Base-by-base conservation (phyloP, 1,284 basidiomycete species). In the Termitomyces sp. region DNA sequence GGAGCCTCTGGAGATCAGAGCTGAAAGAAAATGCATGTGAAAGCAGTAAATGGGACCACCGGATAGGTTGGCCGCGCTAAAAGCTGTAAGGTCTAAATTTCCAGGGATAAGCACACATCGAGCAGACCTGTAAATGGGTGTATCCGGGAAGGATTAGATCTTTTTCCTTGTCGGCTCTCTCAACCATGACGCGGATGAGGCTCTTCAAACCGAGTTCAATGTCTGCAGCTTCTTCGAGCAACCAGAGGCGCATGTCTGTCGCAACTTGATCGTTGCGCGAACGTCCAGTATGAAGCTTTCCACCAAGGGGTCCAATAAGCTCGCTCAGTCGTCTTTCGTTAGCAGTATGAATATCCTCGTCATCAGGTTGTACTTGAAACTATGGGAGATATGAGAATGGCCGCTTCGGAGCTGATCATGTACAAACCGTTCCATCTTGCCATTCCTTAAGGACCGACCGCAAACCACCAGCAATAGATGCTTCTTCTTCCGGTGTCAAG, bases 311-410 rank as follows among this genome's bases (percentile, higher is more conserved):
- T 0, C 96, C 96, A 56, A 99, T 93, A 57, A 98, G 74, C 75
- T 99, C 96, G 61, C 87, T 92, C 62, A 99, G 73, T 31, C 96
- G 82, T 52, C 97, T 88, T 72, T 99, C 96, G 67, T 99, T 99
- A 55, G 97, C 97, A n/a, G 96, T 99, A 71, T 99, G 96, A 58
- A 99, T 98, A 67, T 99, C 96, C 67, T 99, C 96, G 67, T 99
- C 96, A 63, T 96, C 94, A 13, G 83, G 75, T 58, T 86, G 76
- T 42, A 84, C 73, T 58, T 75, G 67, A 67, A 97, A 96, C 85
- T 92, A 62, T 28, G 42, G 19, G 33, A 13, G n/a, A 39, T 31
- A 2, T 38, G 26, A 40, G 58, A 24, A 54, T 36, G 33, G 33
- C n/a, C 19, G 45, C 15, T 51, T 51, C 12, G 15, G 15, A 34